Base-by-base conservation (phyloP, 768 basidiomycete species). In the Hebeloma cylindrosporum region DNA sequence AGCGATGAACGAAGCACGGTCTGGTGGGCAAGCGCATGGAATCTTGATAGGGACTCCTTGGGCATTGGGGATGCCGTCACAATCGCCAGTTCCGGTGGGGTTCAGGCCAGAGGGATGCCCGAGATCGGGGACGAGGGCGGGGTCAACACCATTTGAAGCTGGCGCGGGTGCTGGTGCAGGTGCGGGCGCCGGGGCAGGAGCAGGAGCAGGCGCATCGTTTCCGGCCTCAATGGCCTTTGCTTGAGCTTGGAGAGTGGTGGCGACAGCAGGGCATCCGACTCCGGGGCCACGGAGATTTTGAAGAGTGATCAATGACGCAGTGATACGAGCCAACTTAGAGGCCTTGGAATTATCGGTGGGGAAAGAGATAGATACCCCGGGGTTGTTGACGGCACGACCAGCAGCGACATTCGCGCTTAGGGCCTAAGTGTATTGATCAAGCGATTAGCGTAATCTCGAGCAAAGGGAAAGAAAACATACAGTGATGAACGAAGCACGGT, bases 261-360 rank as follows among this genome's bases (percentile, higher is more conserved):
- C 73, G 1, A 75, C 76, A 10, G 77, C 75, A 4, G 85, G 85
- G 60, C 83, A 88, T 10, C 85, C 87, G 4, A 71, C 61, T 28
- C 85, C 87, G 0, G 82, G 71, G 1, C 85, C 86, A 37, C 73
- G 68, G 30, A 88, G 60, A 61, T 88, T 89, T 66, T 89, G 87
- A n/a, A 88, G 66, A 5, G 86, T 83, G 27, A 85, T 74, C 8
- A 80, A 57, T 4, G 79, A 73, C 20, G 84, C 73, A 35, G 78
- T 66, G 47, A 88, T 67, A 23, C 86, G 79, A 0, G 79, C 68
- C 33, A 75, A 61, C 56, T 79, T 70, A 35, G 79, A 77, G 6
- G 60, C 63, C 43, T 68, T 71, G 5, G 77, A 79, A 51, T 71
- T 66, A 53, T 80, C 83, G 1, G 75, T 75, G 2, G 85, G 86